Conservation (phyloP, 495 filamentous ascomycete species). For the Lasiosphaeria ovina region DNA sequence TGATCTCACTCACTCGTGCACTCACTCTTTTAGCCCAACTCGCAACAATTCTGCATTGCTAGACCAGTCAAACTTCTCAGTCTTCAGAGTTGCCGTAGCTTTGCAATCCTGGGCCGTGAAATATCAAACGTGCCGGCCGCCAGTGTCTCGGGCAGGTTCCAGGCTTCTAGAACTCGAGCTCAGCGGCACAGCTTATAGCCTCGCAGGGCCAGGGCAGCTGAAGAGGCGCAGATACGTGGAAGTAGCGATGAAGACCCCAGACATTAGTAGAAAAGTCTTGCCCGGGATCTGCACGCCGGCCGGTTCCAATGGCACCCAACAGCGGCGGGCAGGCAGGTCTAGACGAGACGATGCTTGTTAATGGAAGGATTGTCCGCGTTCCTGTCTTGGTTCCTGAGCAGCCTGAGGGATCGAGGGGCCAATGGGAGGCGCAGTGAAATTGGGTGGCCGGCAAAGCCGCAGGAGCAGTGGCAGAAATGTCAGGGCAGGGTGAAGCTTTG, state of each 20-base stretch:
- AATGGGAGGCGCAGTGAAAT: conserved; percentile 9
- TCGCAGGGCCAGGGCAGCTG: neutral
- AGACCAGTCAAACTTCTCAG: neutral
- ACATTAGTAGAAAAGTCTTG: neutral
- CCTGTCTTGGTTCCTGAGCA: neutral
- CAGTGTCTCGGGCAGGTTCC: neutral
- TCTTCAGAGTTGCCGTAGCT: neutral
- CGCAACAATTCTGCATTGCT: neutral
- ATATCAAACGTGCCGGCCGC: neutral
- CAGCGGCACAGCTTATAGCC: neutral
- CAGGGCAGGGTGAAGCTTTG: conserved; percentile 2
- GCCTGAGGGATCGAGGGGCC: neutral
- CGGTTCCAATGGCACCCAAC: neutral
- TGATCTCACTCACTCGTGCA: neutral
- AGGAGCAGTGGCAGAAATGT: conserved; percentile 1
- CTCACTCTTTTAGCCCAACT: neutral
- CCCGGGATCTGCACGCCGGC: neutral
- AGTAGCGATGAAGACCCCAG: neutral
- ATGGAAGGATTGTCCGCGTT: conserved; percentile 1
- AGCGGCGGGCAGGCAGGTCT: neutral
- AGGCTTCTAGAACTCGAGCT: neutral
- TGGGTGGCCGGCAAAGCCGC: conserved; percentile 14
- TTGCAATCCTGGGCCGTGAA: neutral
- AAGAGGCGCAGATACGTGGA: no score
- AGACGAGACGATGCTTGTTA: neutral